Conservation (phyloP, 1,139 yeast species). For the Hanseniaspora sp. region DNA sequence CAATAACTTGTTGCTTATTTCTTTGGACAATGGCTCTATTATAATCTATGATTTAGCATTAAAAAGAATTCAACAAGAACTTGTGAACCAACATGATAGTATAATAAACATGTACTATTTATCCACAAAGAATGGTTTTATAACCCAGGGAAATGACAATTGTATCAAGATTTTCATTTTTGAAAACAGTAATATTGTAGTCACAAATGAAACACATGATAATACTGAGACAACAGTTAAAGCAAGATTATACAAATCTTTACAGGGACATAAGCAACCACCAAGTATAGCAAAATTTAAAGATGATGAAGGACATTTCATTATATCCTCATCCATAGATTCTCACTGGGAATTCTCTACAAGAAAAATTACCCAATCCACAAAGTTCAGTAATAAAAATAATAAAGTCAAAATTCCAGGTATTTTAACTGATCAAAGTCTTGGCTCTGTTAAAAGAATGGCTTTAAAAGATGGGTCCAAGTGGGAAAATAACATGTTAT, state of each 20-base stretch:
- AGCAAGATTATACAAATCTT: slow-evolving; percentile 80
- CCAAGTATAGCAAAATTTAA: slow-evolving; percentile 72
- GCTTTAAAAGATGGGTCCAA: slow-evolving; percentile 74
- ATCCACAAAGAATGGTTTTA: slow-evolving; percentile 83
- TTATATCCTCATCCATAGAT: slow-evolving; percentile 82
- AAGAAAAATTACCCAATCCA: slow-evolving; percentile 93
- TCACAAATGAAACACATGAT: slow-evolving; percentile 31
- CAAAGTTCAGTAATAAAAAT: slow-evolving; percentile 51
- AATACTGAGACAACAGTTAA: slow-evolving; percentile 52
- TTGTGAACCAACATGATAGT: slow-evolving; percentile 77
- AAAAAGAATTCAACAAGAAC: slow-evolving; percentile 21
- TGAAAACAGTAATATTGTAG: slow-evolving; percentile 43
- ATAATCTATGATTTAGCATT: slow-evolving; percentile 9
- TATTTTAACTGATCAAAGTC: neutral
- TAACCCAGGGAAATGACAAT: slow-evolving; percentile 91
- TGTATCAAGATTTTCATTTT: slow-evolving; percentile 81
- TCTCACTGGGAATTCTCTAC: slow-evolving; percentile 83
- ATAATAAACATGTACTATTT: slow-evolving; percentile 65
- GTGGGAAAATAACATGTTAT: slow-evolving; percentile 80
- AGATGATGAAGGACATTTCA: slow-evolving; percentile 67
- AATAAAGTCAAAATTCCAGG: slow-evolving; percentile 36
- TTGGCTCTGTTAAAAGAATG: slow-evolving; percentile 27
- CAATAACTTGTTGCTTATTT: slow-evolving; percentile 6
- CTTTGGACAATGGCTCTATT: slow-evolving; percentile 11
- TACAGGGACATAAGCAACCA: slow-evolving; percentile 96